Percentiles rank a stretch among this genome's conserved stretches.
phyloP scores from a whole-genome alignment of 192 early-diverging fungal species.

The Chytriomyces confervae region DNA sequence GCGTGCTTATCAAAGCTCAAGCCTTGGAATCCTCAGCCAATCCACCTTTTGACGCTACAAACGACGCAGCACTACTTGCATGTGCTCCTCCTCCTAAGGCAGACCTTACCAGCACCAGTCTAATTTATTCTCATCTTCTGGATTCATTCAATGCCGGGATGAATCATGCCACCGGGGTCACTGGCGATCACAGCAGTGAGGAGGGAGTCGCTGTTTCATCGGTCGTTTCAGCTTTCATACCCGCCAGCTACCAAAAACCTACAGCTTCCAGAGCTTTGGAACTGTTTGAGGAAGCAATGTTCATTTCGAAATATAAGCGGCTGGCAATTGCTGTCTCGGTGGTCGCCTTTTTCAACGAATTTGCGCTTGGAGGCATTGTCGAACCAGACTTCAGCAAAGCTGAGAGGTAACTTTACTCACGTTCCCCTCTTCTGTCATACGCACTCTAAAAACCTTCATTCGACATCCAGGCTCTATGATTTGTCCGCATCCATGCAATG shows the following conservation, averaged over 20 bases:
- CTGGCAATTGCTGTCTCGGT: conserved; percentile 36
- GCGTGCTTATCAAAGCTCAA: background rate
- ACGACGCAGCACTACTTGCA: background rate
- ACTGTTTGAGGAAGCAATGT: conserved; percentile 26
- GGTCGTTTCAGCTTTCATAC: background rate
- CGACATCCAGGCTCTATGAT: conserved; percentile 39
- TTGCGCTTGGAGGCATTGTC: conserved; percentile 37
- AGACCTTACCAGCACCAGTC: background rate
- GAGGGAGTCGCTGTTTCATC: background rate
- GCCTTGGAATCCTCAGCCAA: background rate
- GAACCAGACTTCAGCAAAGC: conserved; percentile 41
- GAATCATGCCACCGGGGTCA: too few relatives aligned
- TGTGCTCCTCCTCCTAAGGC: background rate
- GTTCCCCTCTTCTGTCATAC: background rate
- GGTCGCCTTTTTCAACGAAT: conserved; percentile 49
- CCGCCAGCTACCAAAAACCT: background rate
- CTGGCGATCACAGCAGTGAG: background rate
- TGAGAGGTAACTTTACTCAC: conserved; percentile 40
- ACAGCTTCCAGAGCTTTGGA: background rate
- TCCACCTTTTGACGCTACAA: background rate
- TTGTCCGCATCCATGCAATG: conserved; percentile 41
- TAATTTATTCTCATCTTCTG: background rate
- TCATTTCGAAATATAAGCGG: conserved; percentile 10
- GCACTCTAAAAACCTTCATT: background rate
- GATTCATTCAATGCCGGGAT: background rate